Conservation (phyloP, 2,329 filamentous ascomycete genomes). For the Ustulina deusta region DNA sequence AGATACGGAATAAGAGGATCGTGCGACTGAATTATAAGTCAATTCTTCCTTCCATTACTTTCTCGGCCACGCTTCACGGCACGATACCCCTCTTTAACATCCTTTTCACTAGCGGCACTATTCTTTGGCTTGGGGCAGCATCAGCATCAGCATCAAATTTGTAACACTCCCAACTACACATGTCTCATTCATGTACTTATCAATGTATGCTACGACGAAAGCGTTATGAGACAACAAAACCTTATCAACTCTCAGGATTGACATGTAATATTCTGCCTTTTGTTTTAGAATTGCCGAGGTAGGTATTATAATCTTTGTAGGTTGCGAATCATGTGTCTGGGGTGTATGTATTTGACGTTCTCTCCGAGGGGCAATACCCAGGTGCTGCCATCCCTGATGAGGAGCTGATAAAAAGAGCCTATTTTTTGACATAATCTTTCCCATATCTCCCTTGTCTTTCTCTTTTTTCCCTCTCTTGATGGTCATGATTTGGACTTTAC, state of each 20-base stretch:
- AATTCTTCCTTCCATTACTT: neutral
- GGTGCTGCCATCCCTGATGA: too few species aligned
- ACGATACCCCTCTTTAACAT: neutral
- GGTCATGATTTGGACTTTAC: too few species aligned
- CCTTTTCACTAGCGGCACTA: neutral
- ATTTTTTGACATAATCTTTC: too few species aligned
- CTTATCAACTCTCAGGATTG: neutral
- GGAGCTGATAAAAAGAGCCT: too few species aligned
- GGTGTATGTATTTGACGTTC: too few species aligned
- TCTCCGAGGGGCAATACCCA: too few species aligned
- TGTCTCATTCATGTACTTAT: neutral
- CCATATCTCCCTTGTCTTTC: too few species aligned
- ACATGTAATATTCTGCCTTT: neutral
- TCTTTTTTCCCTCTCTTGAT: too few species aligned
- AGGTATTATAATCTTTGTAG: neutral
- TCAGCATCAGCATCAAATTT: neutral
- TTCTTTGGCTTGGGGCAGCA: neutral
- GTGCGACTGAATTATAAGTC: too few species aligned
- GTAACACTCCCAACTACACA: neutral
- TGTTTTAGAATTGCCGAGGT: neutral
- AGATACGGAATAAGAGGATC: neutral
- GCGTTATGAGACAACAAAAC: neutral
- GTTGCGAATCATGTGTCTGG: neutral
- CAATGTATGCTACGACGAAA: neutral
- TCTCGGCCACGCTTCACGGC: constrained; percentile 4